These are phyloP conservation scores for Litsea cubeba DNA, from an alignment of 164 flowering plant species.

Conservation along the genomic window DNA sequence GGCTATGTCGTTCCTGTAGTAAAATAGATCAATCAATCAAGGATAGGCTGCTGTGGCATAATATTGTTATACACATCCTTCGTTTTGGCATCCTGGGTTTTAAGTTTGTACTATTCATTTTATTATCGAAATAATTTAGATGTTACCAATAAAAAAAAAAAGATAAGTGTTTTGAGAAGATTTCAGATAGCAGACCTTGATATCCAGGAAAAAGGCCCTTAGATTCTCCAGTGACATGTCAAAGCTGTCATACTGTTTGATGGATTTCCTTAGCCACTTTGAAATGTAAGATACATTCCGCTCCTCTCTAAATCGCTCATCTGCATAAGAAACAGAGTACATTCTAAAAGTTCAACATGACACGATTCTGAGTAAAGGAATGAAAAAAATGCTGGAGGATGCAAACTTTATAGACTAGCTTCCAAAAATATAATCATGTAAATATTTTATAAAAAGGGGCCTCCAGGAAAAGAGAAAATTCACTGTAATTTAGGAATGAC, in stretches of 20 bases:
- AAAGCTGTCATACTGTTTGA: slow-evolving; percentile 58
- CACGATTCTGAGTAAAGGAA: not conserved
- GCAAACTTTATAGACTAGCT: not conserved
- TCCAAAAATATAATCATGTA: not conserved
- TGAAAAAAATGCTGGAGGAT: not conserved
- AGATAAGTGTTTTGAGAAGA: not conserved
- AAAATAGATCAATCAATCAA: not conserved
- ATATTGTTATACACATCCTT: no score
- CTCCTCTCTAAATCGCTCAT: slow-evolving; percentile 75
- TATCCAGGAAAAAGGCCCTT: slow-evolving; percentile 55
- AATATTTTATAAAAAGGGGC: not conserved
- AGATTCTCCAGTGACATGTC: slow-evolving; percentile 53
- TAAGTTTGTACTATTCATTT: no score
- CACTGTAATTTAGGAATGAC: no score
- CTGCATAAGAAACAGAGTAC: slow-evolving; percentile 35
- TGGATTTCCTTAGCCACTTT: slow-evolving; percentile 85
- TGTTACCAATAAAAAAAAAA: not conserved
- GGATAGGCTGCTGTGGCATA: not conserved
- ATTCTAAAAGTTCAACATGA: not conserved
- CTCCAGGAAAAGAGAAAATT: no score
- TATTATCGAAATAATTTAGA: not conserved
- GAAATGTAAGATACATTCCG: slow-evolving; percentile 65
- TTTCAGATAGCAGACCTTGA: slow-evolving; percentile 41
- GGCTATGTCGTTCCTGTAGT: slow-evolving; percentile 46
- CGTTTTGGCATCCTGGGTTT: no score